Evolutionary conservation across 352 stramenopile genomes (phyloP), one percentile per base, ranked within the genome.

Genomic region (Plasmopara muralis): DNA sequence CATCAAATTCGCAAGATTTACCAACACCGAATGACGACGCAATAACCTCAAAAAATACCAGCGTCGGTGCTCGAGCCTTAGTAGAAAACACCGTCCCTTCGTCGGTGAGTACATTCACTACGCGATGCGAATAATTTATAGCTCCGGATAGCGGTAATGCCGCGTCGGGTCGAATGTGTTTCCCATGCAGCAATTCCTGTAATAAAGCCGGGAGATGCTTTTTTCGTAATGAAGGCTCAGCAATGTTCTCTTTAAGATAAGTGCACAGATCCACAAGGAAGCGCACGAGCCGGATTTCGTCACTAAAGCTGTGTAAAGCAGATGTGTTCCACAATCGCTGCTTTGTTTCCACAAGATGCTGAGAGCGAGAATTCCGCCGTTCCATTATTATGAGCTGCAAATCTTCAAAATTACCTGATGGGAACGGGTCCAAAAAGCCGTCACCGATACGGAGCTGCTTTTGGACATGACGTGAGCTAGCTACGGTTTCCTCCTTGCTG

Each of bases 11-110:
- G 5, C 16, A 34, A 50, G 44, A n/a, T 40, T 33, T 44, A 40
- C 54, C 34, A 16, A 31, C 38, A 47, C 20, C 43, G 40, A 60
- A 51, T 52, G 63, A 55, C 8, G 68, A 77, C 15, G 48, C 20
- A 18, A 79, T 66, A 15, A 83, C 57, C 47, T 88, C 77, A 58
- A 84, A 87, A 44, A 76, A 77, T 38, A 88, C 63, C n/a, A 87
- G 44, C 12, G 70, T 87, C 9, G 77, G 77, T 0, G 77, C 76
- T 20, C 77, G 73, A 25, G 60, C 76, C 41, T 87, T 87, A 4
- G 77, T 88, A 6, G 73, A 85, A 42, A 88, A 88, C 13, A 88
- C 77, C 5, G 76, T 84, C 15, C 75, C 77, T 69, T 89, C 77
- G 30, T 74, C 48, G 4, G 55, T 68, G 14, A 83, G 47, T 13